Evolutionary conservation across 305 asterid genomes (phyloP), one percentile per base, ranked within the genome.

Genomic region (Salvia sclarea): DNA sequence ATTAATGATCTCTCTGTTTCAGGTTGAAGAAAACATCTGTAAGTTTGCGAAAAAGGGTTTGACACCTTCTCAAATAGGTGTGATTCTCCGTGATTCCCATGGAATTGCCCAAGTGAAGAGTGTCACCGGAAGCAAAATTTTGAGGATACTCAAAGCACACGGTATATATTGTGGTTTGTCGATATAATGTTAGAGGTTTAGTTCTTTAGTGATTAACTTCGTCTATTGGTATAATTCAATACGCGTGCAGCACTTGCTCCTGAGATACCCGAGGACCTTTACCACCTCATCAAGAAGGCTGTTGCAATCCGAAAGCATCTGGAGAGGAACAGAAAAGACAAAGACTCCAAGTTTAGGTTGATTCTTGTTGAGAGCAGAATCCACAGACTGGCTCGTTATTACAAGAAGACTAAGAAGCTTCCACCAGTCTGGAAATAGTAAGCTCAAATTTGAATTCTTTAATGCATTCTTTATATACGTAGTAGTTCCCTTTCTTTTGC

Each of bases 21-120:
- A 83, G 86, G 89, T 87, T 41, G 88, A 78, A 1, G 89, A 85
- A 1, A 82, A 58, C 80, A 83, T 85, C 11, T 85, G 88, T 69
- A 85, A 85, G 81, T 83, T 81, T 41, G 94, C 79, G 5, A 79
- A 79, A 31, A 79, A 79, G 59, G 81, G 84, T 9, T 40, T 79
- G 65, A 76, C 83, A 35, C 83, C 83, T 4, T 79, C 83, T 25
- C 79, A 79, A 16, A 75, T 75, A 24, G 83, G 83, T 24, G 80
- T 79, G 21, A 72, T 79, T 64, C 83, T 79, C 69, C 78, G 80
- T 75, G 83, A 79, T 76, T 79, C 81, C 8, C 76, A 79, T 72
- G 84, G 81, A 13, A 79, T 79, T 61, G 88, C 90, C 60, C 70
- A 65, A 37, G 58, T 64, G 59, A 61, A 61, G 17, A 61, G 69